Base-by-base conservation (phyloP, 108 stramenopile genomes). In the Conticribra weissflogii region DNA sequence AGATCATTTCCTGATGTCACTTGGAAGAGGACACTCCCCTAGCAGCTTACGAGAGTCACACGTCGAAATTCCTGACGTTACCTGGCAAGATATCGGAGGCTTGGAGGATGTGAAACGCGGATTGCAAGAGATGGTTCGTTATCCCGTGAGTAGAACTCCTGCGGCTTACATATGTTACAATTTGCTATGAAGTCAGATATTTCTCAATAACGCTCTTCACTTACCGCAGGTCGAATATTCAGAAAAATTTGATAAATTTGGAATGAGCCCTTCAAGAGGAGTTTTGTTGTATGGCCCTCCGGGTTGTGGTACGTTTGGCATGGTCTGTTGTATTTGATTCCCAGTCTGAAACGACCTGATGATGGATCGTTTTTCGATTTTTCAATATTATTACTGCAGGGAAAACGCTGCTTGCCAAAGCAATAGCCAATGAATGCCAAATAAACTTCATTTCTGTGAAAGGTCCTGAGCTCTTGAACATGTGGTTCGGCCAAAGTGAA, bases 71-170 rank as follows among this genome's bases (percentile, higher is more conserved):
- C 98, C 98, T 29, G 90, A 97, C 63, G 95, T 97, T n/a, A 86
- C 87, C 33, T 99, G 98, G 98, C 85, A 88, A 27, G 98, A 98
- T 69, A 93, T 99, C 34, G 98, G 97, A 19, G 98, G 98, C 27
- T 74, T 97, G 44, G 97, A 97, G 63, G 93, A 97, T 62, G 96
- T 96, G n/a, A 99, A 99, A 67, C 85, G 95, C 17, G 97, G 96
- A 60, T 86, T 98, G 48, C 94, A 96, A 67, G 97, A 98, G 74
- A 96, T 95, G 44, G 90, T 98, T 27, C 76, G 93, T 78, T 98
- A 96, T 75, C 97, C 97, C 30, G 90, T 41, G 36, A 41, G 36
- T 41, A 41, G 12, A 5, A 41, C 5, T n/a, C 36, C 12, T 12
- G 36, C 12, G 36, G 12, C 36, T n/a, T n/a, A n/a, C n/a, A n/a